phyloP scores from a whole-genome alignment of 768 basidiomycete genomes.

The Boletales sp. region DNA sequence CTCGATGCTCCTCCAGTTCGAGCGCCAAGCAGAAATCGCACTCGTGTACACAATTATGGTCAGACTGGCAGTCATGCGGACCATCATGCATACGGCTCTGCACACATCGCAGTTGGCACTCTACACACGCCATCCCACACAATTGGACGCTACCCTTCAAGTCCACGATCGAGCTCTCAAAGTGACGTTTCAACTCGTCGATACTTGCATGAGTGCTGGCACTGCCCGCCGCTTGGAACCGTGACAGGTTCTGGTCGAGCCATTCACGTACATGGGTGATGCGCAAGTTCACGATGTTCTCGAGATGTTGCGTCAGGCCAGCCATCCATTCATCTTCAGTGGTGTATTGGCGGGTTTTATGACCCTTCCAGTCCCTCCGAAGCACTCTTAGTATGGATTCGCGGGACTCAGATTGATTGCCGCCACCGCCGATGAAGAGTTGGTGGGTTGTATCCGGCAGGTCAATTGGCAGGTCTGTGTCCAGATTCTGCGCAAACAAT shows the following conservation, averaged over 20 bases:
- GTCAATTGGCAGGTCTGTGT: conserved; percentile 42
- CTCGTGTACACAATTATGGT: conserved; percentile 41
- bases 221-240: conserved; percentile 36
- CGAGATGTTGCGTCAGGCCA: conserved; percentile 37
- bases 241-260: conserved; percentile 45
- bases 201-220: conserved; percentile 37
- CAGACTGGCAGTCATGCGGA: conserved; percentile 48
- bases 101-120: conserved; percentile 50
- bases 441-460: conserved; percentile 33
- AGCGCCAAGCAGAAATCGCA: conserved; percentile 39
- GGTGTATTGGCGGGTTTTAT: conserved; percentile 16
- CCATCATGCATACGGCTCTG: conserved; percentile 42
- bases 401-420: conserved; percentile 16
- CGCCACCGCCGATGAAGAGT: conserved; percentile 31
- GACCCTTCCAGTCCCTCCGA: conserved; percentile 14
- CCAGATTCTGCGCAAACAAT: conserved; percentile 42
- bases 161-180: conserved; percentile 42
- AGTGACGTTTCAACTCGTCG: conserved; percentile 40
- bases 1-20: conserved; percentile 28
- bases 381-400: conserved; percentile 12
- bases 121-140: conserved; percentile 45
- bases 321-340: conserved; percentile 36
- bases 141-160: conserved; percentile 44
- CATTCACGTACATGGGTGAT: conserved; percentile 48
- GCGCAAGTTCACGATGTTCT: conserved; percentile 38